Evolutionary conservation across 345 rosid genomes (phyloP), one percentile per base, ranked within the genome.

Genomic region (Acer saccharum): DNA sequence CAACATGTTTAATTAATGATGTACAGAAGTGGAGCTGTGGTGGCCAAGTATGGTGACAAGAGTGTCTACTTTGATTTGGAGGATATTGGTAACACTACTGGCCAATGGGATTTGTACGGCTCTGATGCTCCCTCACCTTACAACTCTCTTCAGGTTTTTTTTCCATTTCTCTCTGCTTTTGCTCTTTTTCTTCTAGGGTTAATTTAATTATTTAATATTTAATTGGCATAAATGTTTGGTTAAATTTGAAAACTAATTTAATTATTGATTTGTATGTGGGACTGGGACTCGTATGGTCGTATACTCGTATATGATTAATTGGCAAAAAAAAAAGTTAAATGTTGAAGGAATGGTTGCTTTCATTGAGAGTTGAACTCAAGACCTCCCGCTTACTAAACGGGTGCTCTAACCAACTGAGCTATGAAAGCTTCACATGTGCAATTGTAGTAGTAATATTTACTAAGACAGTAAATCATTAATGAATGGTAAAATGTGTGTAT

Each of bases 401-500:
- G 89, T 90, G 96, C 94, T 89, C 94, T 92, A 93, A 93, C 95
- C 97, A 90, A 89, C 94, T 92, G 93, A 92, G 95, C 98, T 89
- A 92, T 86, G 88, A 92, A 84, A 94, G 97, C 94, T 20, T 57
- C 21, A 2, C n/a, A n/a, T 5, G 2, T 1, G 2, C 23, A 43
- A 10, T 43, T 35, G 6, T 35, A 35, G 39, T 35, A 35, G 6
- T 35, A 35, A 4, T 4, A 4, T 35, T 35, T 35, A 35, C 6
- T 35, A 35, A 35, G 5, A 35, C 0, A 4, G 39, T 4, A 4
- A 4, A 35, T 4, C 4, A 17, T 16, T 14, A 16, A 16, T 54
- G 50, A 54, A 54, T 54, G 58, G 7, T 14, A 54, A 54, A 14
- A 17, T 14, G 21, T 35, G 39, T 35, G 6, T 0, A 66, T n/a